These are phyloP conservation scores for Pythium phragmiticola DNA, from an alignment of 352 stramenopile species.

Conservation along the genomic window DNA sequence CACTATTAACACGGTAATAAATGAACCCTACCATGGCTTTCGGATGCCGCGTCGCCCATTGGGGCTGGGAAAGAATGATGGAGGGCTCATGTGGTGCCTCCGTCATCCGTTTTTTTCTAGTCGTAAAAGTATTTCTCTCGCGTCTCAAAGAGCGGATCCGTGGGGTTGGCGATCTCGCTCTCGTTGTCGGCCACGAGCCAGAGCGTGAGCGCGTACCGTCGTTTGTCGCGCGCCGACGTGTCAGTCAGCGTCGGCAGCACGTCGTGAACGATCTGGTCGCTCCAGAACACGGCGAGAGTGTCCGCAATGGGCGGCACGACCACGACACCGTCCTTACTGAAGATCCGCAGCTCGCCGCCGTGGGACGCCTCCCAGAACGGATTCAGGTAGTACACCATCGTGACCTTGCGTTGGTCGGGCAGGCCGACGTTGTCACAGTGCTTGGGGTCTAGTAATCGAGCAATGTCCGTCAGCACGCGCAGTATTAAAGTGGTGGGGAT, in stretches of 20 bases:
- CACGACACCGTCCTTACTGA: slow-evolving; percentile 32
- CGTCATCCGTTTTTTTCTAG: background rate
- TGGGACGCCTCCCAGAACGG: slow-evolving; percentile 49
- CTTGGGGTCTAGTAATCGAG: slow-evolving; percentile 37
- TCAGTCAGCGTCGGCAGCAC: slow-evolving; percentile 57
- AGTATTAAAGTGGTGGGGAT: background rate
- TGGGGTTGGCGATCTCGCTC: slow-evolving; percentile 45
- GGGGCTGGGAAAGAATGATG: too few relatives aligned
- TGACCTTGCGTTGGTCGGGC: slow-evolving; percentile 60
- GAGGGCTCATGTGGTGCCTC: background rate
- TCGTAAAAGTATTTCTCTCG: slow-evolving; percentile 36
- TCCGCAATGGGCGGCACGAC: slow-evolving; percentile 71
- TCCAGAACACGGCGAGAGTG: slow-evolving; percentile 87
- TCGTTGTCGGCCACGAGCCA: slow-evolving; percentile 74
- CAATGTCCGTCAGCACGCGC: background rate
- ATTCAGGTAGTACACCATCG: slow-evolving; percentile 80
- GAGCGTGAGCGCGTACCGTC: slow-evolving; percentile 84
- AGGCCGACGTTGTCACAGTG: slow-evolving; percentile 53
- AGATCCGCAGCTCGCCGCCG: slow-evolving; percentile 58
- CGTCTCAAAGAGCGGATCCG: slow-evolving; percentile 35
- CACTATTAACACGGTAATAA: too few relatives aligned
- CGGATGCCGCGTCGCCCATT: too few relatives aligned
- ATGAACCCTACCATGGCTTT: too few relatives aligned
- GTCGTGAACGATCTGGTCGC: slow-evolving; percentile 85
- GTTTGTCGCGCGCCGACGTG: slow-evolving; percentile 23